Percentiles rank a stretch among this genome's conserved stretches.
Evolutionary conservation across 2,329 filamentous ascomycete genomes (phyloP).

Genomic region (Xylaria multiplex): DNA sequence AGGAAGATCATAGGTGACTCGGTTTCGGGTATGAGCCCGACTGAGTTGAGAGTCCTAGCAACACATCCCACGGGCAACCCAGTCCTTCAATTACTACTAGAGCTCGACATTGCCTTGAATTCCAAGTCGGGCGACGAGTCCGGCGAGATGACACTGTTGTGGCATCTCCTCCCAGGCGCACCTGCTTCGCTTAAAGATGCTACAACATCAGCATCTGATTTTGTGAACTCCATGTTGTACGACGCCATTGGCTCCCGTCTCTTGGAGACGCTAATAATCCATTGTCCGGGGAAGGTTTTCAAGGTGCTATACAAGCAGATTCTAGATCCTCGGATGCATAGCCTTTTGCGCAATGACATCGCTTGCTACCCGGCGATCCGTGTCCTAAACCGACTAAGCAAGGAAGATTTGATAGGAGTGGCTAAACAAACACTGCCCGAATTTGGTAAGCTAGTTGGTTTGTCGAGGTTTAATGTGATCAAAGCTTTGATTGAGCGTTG

Average conservation of each 20-base stretch:
- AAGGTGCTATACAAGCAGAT: constrained; percentile 84
- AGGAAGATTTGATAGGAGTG: constrained; percentile 82
- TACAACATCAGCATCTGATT: constrained; percentile 76
- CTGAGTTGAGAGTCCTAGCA: constrained; percentile 83
- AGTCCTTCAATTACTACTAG: constrained; percentile 87
- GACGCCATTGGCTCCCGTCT: constrained; percentile 90
- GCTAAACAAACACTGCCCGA: constrained; percentile 77
- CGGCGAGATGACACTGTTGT: constrained; percentile 68
- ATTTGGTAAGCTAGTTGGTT: constrained; percentile 76
- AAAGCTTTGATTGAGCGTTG: constrained; percentile 87
- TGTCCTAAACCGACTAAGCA: constrained; percentile 83
- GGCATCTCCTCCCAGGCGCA: constrained; percentile 80
- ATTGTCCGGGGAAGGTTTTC: constrained; percentile 88
- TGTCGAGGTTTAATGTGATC: constrained; percentile 81
- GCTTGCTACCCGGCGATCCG: constrained; percentile 88
- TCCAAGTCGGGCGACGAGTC: constrained; percentile 63
- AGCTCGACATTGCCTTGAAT: constrained; percentile 82
- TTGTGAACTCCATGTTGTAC: constrained; percentile 88
- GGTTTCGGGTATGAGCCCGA: constrained; percentile 77
- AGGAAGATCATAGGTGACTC: constrained; percentile 85
- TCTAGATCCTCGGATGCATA: constrained; percentile 82
- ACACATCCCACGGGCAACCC: constrained; percentile 93
- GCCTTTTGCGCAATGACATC: constrained; percentile 86
- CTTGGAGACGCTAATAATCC: constrained; percentile 83
- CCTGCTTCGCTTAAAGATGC: constrained; percentile 75